These are phyloP conservation scores for Wickerhamomyces ciferrii DNA, from an alignment of 805 yeast species.

Conservation along the genomic window DNA sequence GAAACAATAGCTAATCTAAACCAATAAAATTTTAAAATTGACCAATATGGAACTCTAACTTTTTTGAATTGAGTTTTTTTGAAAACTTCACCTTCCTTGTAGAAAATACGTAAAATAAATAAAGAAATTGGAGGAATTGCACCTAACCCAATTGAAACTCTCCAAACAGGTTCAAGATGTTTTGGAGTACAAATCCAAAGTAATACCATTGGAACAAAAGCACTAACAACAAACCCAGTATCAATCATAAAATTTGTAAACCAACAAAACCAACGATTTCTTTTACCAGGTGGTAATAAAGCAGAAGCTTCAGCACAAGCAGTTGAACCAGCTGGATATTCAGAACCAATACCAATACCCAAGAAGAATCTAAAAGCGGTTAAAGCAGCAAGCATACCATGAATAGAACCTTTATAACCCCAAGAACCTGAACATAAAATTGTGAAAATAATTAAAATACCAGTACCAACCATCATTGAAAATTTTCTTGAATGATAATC, in stretches of 20 bases:
- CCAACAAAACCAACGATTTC: slow-evolving; percentile 87
- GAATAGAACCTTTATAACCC: slow-evolving; percentile 63
- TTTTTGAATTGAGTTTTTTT: slow-evolving; percentile 63
- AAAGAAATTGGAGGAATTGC: slow-evolving; percentile 81
- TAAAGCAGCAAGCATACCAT: slow-evolving; percentile 78
- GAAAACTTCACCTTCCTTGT: slow-evolving; percentile 70
- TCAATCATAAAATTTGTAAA: slow-evolving; percentile 90
- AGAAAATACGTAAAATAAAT: slow-evolving; percentile 71
- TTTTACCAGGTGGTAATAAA: slow-evolving; percentile 68
- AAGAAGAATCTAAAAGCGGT: slow-evolving; percentile 82
- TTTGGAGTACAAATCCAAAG: slow-evolving; percentile 74
- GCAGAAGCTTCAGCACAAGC: slow-evolving; percentile 91
- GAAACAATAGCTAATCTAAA: slow-evolving; percentile 68
- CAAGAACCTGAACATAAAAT: slow-evolving; percentile 80
- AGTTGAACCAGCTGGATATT: slow-evolving; percentile 90
- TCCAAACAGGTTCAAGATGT: slow-evolving; percentile 83
- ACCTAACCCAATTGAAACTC: slow-evolving; percentile 85
- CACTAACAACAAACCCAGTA: slow-evolving; percentile 73
- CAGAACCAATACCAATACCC: slow-evolving; percentile 93
- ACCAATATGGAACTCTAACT: slow-evolving; percentile 58
- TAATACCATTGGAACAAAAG: slow-evolving; percentile 83
- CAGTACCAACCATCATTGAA: slow-evolving; percentile 79
- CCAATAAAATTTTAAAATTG: slow-evolving; percentile 78
- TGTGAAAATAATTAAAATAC: slow-evolving; percentile 70
- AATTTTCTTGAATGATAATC: slow-evolving; percentile 77